Base-by-base conservation (phyloP, 192 early-diverging fungal genomes). In the Umbelopsis sp. region DNA sequence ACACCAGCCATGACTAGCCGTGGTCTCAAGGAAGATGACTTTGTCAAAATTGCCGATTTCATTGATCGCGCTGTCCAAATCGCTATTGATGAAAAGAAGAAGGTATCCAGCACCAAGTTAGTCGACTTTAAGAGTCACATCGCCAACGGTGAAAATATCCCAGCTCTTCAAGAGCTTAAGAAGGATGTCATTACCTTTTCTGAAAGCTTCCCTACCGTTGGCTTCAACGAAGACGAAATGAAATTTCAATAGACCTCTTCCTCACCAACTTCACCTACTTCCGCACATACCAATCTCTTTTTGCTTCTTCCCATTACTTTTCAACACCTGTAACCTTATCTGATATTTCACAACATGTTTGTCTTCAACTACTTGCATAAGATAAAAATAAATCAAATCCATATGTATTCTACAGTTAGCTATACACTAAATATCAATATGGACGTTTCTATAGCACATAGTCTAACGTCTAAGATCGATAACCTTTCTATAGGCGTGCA, bases 1-100 rank as follows among this genome's bases (percentile, higher is more conserved):
- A 91, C 94, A 9, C 97, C 97, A 21, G 97, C 97, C 26, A 99
- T 99, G 97, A 99, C 97, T 22, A 90, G 91, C 22, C 93, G 97
- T 78, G 96, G 95, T 0, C 82, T 99, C 12, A 76, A 79, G 24
- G 95, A 95, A 80, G 65, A 76, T 4, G 97, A 99, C 76, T 99
- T 99, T 88, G 91, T 62, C n/a, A 81, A 91, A 71, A 86, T 98
- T 53, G 92, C 90, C 10, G 82, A 80, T 50, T 98, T 95, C 75
- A 93, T 99, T 74, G 91, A 97, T 71, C 85, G 93, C 31, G 96
- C 93, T 47, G 93, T 98, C 14, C 72, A 81, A 68, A 89, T 97
- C 71, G 90, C 96, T 16, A 71, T 87, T 56, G 87, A 92, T n/a
- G 74, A 93, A 36, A 87, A 91, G 53, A 71, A 71, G 69, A 83